Evolutionary conservation across 345 rosid genomes (phyloP).

Genomic region (Arabis alpina): DNA sequence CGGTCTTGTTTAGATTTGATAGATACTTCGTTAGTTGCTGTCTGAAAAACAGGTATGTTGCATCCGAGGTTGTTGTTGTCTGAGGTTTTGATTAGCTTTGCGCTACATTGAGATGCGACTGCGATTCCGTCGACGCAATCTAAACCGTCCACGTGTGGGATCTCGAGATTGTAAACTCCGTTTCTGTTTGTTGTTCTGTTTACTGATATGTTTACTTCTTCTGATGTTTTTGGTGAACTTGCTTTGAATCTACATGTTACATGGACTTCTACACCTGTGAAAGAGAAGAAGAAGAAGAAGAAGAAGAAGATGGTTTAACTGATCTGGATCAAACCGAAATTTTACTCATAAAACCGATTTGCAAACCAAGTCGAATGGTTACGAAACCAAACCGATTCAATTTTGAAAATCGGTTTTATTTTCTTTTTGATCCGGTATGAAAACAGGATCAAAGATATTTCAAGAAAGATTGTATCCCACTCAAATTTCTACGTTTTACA

Average conservation of each 20-base stretch:
- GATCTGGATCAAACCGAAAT: not conserved
- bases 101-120: conserved; percentile 62
- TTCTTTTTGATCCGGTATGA: too few species aligned
- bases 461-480: not conserved
- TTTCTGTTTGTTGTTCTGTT: conserved; percentile 68
- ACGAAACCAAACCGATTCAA: too few species aligned
- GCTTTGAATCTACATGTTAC: conserved; percentile 76
- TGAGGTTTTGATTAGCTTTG: conserved; percentile 62
- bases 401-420: too few species aligned
- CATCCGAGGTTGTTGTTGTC: conserved; percentile 44
- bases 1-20: conserved; percentile 75
- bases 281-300: not conserved
- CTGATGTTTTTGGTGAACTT: conserved; percentile 63
- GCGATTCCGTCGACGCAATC: conserved; percentile 74
- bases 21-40: conserved; percentile 65
- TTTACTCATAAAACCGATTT: conserved; percentile 4
- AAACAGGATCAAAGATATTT: not conserved
- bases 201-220: conserved; percentile 69
- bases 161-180: conserved; percentile 74
- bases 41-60: conserved; percentile 56
- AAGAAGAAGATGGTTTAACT: not conserved
- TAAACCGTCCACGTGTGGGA: conserved; percentile 79
- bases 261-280: conserved; percentile 71
- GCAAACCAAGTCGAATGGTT: not conserved
- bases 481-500: too few species aligned